phyloP scores from a whole-genome alignment of 768 basidiomycete genomes.

The Dentipellis sp. region DNA sequence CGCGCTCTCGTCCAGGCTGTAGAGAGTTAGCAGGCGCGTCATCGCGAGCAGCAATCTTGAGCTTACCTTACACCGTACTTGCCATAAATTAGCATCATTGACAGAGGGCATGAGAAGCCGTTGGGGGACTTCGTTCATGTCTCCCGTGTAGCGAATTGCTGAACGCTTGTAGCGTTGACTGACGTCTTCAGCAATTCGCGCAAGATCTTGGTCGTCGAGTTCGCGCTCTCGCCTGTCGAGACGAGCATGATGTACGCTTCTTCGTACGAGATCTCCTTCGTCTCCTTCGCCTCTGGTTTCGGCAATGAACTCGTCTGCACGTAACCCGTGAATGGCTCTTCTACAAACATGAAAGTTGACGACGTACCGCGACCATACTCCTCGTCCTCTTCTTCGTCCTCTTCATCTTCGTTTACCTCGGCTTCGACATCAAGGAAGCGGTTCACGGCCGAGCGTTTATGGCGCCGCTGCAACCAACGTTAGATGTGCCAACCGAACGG shows the following conservation, averaged over 20 bases:
- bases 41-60: neutral
- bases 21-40: neutral
- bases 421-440: slow-evolving; percentile 95
- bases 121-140: slow-evolving; percentile 91
- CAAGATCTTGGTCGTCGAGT: slow-evolving; percentile 69
- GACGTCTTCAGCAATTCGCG: slow-evolving; percentile 76
- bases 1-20: slow-evolving; percentile 86
- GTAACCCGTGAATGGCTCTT: slow-evolving; percentile 5
- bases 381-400: slow-evolving; percentile 85
- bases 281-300: slow-evolving; percentile 51
- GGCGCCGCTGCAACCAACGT: slow-evolving; percentile 38
- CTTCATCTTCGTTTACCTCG: slow-evolving; percentile 94
- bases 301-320: slow-evolving; percentile 63
- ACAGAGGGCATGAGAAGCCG: slow-evolving; percentile 93
- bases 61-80: slow-evolving; percentile 83
- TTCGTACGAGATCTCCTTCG: slow-evolving; percentile 44
- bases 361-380: slow-evolving; percentile 44
- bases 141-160: slow-evolving; percentile 74
- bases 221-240: slow-evolving; percentile 65
- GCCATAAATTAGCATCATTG: slow-evolving; percentile 93
- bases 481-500: slow-evolving; percentile 4
- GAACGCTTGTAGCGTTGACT: slow-evolving; percentile 68
- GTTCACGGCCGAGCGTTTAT: slow-evolving; percentile 54
- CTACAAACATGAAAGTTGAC: neutral
- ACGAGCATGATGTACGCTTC: slow-evolving; percentile 54